Evolutionary conservation across 2,329 filamentous ascomycete genomes (phyloP).

Genomic region (Cladophialophora psammophila): DNA sequence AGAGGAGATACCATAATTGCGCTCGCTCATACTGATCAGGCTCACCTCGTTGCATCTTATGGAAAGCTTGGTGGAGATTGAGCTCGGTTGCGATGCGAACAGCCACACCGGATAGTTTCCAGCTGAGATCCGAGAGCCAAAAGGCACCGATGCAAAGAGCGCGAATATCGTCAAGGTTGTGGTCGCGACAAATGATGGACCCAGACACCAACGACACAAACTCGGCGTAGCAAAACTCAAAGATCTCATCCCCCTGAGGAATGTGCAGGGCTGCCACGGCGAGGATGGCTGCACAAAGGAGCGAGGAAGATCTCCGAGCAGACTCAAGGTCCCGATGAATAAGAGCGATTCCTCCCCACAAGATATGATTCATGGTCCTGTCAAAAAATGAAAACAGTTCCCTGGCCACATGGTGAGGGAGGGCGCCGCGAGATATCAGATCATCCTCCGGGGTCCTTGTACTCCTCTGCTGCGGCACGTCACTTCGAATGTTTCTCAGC

Average conservation of each 20-base stretch:
- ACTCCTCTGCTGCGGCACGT: conserved; percentile 48
- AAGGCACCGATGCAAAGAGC: conserved; percentile 67
- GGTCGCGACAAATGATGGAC: conserved; percentile 64
- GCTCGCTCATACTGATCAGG: conserved; percentile 61
- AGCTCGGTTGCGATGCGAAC: conserved; percentile 65
- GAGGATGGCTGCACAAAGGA: conserved; percentile 62
- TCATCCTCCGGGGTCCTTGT: conserved; percentile 53
- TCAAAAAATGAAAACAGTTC: conserved; percentile 61
- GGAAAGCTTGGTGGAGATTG: conserved; percentile 61
- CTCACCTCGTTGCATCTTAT: conserved; percentile 56
- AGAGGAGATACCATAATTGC: conserved; percentile 67
- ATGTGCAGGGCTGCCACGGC: conserved; percentile 66
- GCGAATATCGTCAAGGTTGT: conserved; percentile 64
- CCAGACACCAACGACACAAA: conserved; percentile 63
- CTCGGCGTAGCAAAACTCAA: conserved; percentile 63
- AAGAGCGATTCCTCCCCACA: conserved; percentile 61
- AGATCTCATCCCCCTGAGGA: conserved; percentile 58
- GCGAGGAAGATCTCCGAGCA: conserved; percentile 61
- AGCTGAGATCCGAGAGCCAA: conserved; percentile 67
- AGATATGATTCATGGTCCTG: conserved; percentile 58
- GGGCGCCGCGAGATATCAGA: conserved; percentile 58
- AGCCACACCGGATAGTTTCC: conserved; percentile 66
- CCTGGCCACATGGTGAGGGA: conserved; percentile 59
- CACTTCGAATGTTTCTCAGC: conserved; percentile 55
- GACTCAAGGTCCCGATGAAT: conserved; percentile 59